A percentile compares a stretch with the other conserved stretches of the same genome.
phyloP scores from a whole-genome alignment of 2,329 filamentous ascomycete genomes.

The Cryphonectria naterciae region DNA sequence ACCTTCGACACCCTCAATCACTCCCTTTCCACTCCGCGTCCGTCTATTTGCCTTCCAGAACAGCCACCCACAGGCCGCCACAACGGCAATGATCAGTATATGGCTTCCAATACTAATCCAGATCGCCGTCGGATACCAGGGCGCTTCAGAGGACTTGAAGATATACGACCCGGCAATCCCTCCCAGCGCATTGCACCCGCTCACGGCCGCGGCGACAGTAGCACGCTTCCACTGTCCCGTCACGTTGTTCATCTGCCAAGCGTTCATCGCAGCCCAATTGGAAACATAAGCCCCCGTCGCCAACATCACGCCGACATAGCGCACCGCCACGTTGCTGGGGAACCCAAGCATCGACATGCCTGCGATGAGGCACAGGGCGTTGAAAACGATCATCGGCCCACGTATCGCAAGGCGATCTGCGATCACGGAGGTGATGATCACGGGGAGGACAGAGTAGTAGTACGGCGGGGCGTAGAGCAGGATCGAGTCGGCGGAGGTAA shows the following conservation, averaged over 20 bases:
- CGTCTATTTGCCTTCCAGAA: conserved; percentile 27
- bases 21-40: conserved; percentile 14
- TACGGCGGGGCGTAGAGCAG: conserved; percentile 69
- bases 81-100: conserved; percentile 24
- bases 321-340: conserved; percentile 59
- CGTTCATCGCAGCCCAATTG: conserved; percentile 70
- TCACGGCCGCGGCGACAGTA: conserved; percentile 27
- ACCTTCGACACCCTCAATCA: conserved; percentile 28
- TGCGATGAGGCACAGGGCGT: conserved; percentile 62
- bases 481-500: conserved; percentile 57
- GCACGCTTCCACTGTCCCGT: conserved; percentile 30
- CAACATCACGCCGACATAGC: conserved; percentile 68
- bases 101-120: conserved; percentile 29
- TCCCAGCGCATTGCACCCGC: conserved; percentile 30
- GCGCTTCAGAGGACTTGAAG: conserved; percentile 23
- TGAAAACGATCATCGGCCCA: conserved; percentile 68
- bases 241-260: conserved; percentile 68
- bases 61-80: conserved; percentile 15
- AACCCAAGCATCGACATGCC: conserved; percentile 71
- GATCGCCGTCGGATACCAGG: conserved; percentile 27
- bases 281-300: conserved; percentile 70
- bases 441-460: conserved; percentile 68
- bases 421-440: conserved; percentile 63
- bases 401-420: conserved; percentile 65
- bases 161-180: conserved; percentile 29